Conservation (phyloP, 345 rosid species). For the Boechera divaricarpa region DNA sequence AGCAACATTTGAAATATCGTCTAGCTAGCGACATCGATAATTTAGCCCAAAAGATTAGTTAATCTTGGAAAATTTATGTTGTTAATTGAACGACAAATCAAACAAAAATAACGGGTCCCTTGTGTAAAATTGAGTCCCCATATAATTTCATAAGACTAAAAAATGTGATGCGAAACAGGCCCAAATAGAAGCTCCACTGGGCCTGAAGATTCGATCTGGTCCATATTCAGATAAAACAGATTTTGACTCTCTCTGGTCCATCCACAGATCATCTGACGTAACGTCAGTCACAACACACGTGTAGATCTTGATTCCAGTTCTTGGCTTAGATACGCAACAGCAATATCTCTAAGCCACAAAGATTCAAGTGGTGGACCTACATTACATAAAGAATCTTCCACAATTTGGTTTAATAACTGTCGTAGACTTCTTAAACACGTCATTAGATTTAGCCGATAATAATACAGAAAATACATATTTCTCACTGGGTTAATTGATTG, state of each 20-base stretch:
- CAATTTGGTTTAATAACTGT: slow-evolving; percentile 42
- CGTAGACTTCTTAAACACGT: slow-evolving; percentile 27
- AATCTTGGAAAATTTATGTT: neutral
- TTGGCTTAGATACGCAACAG: slow-evolving; percentile 46
- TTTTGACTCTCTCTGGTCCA: slow-evolving; percentile 19
- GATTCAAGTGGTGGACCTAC: slow-evolving; percentile 60
- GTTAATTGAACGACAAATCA: neutral
- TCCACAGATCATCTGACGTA: slow-evolving; percentile 14
- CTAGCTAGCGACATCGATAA: neutral
- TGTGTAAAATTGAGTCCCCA: neutral
- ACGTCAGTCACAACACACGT: slow-evolving; percentile 39
- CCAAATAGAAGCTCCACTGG: slow-evolving; percentile 8
- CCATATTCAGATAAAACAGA: neutral
- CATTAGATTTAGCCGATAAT: slow-evolving; percentile 1
- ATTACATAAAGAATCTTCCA: slow-evolving; percentile 36
- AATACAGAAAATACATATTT: neutral
- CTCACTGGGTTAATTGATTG: neutral
- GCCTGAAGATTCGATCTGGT: neutral
- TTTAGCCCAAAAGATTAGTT: neutral
- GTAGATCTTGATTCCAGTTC: slow-evolving; percentile 31
- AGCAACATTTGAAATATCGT: neutral
- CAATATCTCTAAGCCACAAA: slow-evolving; percentile 52
- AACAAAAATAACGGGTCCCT: neutral
- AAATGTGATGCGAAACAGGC: neutral
- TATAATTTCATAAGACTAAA: too few relatives aligned